These are phyloP conservation scores for Chalciporus piperatus DNA, from an alignment of 768 basidiomycete genomes.

Conservation along the genomic window DNA sequence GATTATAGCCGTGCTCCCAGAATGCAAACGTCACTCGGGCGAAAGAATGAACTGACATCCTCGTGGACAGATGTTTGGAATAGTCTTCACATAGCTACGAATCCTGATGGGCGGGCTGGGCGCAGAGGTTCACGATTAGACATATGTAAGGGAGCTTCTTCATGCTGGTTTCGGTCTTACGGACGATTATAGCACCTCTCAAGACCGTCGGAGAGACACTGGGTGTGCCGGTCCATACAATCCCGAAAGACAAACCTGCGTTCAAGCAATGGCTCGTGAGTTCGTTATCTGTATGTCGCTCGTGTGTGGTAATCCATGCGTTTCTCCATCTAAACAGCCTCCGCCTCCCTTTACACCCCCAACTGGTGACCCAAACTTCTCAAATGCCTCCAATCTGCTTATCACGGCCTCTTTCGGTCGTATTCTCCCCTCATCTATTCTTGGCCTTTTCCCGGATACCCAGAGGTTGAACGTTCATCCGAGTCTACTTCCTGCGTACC, in stretches of 20 bases:
- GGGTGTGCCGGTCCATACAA: conserved; percentile 51
- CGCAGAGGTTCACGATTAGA: conserved; percentile 57
- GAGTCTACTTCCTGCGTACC: conserved; percentile 79
- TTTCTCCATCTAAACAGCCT: conserved; percentile 34
- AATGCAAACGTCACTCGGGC: too few relatives aligned
- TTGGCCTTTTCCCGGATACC: conserved; percentile 55
- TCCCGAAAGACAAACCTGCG: conserved; percentile 57
- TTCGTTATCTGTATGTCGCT: conserved; percentile 3
- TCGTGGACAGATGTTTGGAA: conserved; percentile 72
- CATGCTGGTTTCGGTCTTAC: not conserved
- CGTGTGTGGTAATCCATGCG: not conserved
- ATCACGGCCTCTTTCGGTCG: conserved; percentile 91
- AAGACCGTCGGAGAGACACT: conserved; percentile 55
- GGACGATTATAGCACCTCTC: conserved; percentile 57
- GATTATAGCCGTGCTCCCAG: not conserved
- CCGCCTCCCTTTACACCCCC: conserved; percentile 36
- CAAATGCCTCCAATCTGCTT: conserved; percentile 52
- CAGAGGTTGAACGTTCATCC: conserved; percentile 86
- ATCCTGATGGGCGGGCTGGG: conserved; percentile 63
- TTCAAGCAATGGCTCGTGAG: conserved; percentile 67
- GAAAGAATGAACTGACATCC: conserved; percentile 8
- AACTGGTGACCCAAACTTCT: conserved; percentile 6
- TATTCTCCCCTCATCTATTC: conserved; percentile 63
- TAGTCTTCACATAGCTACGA: conserved; percentile 63
- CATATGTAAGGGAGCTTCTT: conserved; percentile 40